Base-by-base conservation (phyloP, 129 eudicot genomes). In the Flaveria bidentis region DNA sequence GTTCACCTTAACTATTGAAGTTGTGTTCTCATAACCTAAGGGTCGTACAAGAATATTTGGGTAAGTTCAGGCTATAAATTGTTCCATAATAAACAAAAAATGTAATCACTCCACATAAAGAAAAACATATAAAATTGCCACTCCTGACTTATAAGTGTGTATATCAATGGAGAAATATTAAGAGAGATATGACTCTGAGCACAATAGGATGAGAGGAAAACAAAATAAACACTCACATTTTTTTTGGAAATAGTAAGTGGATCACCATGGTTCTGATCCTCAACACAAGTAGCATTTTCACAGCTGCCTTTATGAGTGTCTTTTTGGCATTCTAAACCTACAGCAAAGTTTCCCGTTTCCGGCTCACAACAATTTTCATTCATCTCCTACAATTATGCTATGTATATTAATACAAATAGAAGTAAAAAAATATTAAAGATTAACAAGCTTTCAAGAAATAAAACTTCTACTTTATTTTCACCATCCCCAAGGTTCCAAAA, bases 321-420 rank as follows among this genome's bases (percentile, higher is more conserved):
- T 62, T 69, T 46, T 18, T 76, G 47, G 71, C 71, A 30, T 41
- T 83, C 84, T 50, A 62, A 42, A 63, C 62, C 84, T 44, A 44
- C 69, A 72, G 77, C 58, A 77, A 75, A 64, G 80, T 60, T 81
- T 65, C 56, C 86, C 6, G 65, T 45, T 79, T 65, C 69, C 56
- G 64, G 84, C 76, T 78, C 81, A 49, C 74, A 55, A 52, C 28
- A 81, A 71, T 76, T 36, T 75, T 72, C 86, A 61, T 83, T 77
- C 61, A 69, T 78, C 78, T 79, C 88, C 85, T 86, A 88, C 64
- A 17, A 85, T 71, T 81, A 83, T 76, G 49, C 49, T 51, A 82
- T 72, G 51, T 68, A 75, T 74, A 80, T 72, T 22, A 82, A 58
- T 83, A 76, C 33, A 67, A 87, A 69, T 57, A 39, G 50, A 78